Base-by-base conservation (phyloP, 2,329 filamentous ascomycete genomes). In the Aureobasidium sp. region DNA sequence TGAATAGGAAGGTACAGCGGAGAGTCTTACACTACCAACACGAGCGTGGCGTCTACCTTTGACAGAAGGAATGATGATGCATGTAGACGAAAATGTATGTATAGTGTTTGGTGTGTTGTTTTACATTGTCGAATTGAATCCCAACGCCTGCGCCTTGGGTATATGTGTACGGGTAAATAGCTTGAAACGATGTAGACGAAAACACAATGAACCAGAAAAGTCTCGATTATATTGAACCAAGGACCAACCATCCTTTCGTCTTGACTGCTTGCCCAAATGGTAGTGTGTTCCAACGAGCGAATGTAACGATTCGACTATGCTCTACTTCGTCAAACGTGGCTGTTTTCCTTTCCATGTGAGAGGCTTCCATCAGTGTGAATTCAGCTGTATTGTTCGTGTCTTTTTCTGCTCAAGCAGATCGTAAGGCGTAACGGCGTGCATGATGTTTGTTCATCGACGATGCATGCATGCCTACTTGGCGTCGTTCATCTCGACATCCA, bases 401-500 rank as follows among this genome's bases (percentile, higher is more conserved):
- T 12, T n/a, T 50, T 50, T 50, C 48, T 50, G 48, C 45, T 29
- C 39, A 35, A 45, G 53, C 39, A 45, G 33, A 45, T 57, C 53
- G 40, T 57, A 33, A 57, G 39, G 29, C 53, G 39, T 57, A 22
- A 35, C 27, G 42, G 29, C 29, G 24, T 58, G 40, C n/a, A 14
- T 19, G 42, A 37, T 39, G 42, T n/a, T 24, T 39, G 42, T n/a
- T 24, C 42, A 58, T 11, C 45, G 29, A 3, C 27, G 27, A 39
- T 47, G 40, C 53, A 35, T 29, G 29, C 33, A 27, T 57, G 37
- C 12, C 40, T 44, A 53, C 11, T 33, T 49, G 17, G 49, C 60
- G 14, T 61, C 60, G 22, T 24, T 40, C 60, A 61, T 61, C 33
- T 61, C 60, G 31, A 61, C 60, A 33, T 61, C 60, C 22, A 31